Base-by-base conservation (phyloP, 2,329 filamentous ascomycete species). In the Botrytis tulipae region DNA sequence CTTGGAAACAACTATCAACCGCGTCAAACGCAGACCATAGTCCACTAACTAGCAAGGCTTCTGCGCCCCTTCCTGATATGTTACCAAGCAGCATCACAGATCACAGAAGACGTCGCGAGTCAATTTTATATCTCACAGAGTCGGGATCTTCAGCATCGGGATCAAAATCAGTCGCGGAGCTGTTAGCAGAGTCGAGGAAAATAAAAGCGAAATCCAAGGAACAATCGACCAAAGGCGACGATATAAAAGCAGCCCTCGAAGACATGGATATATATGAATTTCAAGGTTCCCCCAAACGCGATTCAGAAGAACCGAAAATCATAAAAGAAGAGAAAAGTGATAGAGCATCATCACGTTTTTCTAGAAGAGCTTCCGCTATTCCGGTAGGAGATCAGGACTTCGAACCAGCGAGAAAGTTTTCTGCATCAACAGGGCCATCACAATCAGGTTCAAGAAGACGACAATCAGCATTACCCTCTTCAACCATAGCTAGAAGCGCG, bases 41-140 rank as follows among this genome's bases (percentile, higher is more conserved):
- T 48, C 80, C 80, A 4, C 75, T 82, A 25, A 75, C 76, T 59
- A 74, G 75, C 37, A 81, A 81, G 74, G 76, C 29, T 32, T 51
- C 72, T 66, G 54, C 73, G 10, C 60, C 75, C 1, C 72, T 72
- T 18, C 46, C 74, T 6, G 77, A 79, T 22, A 68, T 73, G 22
- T 46, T 80, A 46, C 77, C 78, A 3, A 78, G 76, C 61, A 78
- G 76, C 60, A 79, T 80, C 35, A 79, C 79, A 48, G 80, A 78
- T 4, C 80, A 82, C 44, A 72, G 80, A 69, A 80, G 78, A 62
- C 77, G 80, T 22, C 77, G 79, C 9, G 80, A 80, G 63, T 81
- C 80, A 4, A 75, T 80, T 61, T 61, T 81, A 32, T 76, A 78
- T 48, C 77, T 79, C 57, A 48, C 67, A 16, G 78, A 79, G 40